phyloP scores from a whole-genome alignment of 2,329 filamentous ascomycete species.

The Chaetomium sp. region DNA sequence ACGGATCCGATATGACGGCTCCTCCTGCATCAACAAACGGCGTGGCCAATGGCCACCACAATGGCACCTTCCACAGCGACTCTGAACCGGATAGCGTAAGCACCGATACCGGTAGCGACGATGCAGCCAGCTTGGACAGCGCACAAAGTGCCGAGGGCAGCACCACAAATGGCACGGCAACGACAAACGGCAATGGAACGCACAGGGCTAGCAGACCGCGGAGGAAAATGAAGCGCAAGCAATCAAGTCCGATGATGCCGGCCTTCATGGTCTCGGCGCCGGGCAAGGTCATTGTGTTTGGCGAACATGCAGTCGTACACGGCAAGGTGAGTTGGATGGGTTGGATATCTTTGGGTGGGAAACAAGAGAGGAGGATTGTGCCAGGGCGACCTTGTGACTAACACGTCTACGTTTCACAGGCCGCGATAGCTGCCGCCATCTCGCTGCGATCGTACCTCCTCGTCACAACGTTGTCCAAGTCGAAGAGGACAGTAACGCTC shows the following conservation, averaged over 20 bases:
- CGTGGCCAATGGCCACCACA: neutral
- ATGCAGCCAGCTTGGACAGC: constrained; percentile 15
- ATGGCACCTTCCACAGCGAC: constrained; percentile 5
- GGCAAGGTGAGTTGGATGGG: constrained; percentile 60
- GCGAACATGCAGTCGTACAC: constrained; percentile 96
- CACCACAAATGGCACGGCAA: constrained; percentile 1
- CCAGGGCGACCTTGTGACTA: neutral
- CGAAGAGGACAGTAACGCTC: constrained; percentile 77
- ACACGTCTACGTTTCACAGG: constrained; percentile 38
- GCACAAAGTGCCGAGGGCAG: constrained; percentile 24
- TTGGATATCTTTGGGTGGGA: too few relatives aligned
- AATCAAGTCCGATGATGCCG: constrained; percentile 65
- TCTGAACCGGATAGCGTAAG: constrained; percentile 7
- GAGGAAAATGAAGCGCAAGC: constrained; percentile 45
- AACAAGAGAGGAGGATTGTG: neutral
- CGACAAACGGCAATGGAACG: constrained; percentile 23
- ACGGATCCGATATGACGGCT: constrained; percentile 13
- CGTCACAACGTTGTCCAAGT: constrained; percentile 90
- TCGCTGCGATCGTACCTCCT: constrained; percentile 94
- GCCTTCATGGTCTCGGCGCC: constrained; percentile 97
- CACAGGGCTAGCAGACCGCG: constrained; percentile 26
- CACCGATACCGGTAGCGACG: constrained; percentile 13
- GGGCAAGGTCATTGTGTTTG: constrained; percentile 96
- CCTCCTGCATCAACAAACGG: constrained; percentile 13
- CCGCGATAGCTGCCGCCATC: constrained; percentile 90